Conservation (phyloP, 2,329 filamentous ascomycete genomes). For the Colletotrichum kahawae region DNA sequence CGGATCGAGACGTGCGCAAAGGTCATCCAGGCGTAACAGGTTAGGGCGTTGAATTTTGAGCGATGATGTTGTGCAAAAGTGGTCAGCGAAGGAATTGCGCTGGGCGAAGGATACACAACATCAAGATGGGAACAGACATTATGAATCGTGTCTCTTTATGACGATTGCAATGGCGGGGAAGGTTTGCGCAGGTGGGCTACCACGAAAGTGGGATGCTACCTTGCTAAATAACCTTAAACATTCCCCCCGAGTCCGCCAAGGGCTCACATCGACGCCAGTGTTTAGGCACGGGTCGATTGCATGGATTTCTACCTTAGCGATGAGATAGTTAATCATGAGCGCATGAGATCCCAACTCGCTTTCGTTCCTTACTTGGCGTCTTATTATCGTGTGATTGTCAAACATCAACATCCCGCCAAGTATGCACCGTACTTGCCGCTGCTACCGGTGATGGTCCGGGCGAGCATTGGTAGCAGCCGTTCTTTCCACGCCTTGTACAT, state of each 20-base stretch:
- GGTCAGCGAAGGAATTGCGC: background rate
- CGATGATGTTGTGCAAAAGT: background rate
- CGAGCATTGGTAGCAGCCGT: background rate
- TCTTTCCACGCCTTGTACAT: background rate
- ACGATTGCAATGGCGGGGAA: background rate
- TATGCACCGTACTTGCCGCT: background rate
- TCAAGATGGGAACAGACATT: background rate
- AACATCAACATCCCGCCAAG: background rate
- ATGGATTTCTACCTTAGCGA: background rate
- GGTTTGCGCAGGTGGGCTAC: background rate
- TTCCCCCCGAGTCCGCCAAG: background rate
- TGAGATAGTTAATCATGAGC: background rate
- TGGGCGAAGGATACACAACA: background rate
- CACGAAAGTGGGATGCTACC: background rate
- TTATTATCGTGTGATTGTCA: background rate
- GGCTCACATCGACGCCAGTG: constrained; percentile 7
- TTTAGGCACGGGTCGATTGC: background rate
- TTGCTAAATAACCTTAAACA: background rate
- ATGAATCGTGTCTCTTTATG: background rate
- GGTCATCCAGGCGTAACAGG: background rate
- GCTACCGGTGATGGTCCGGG: background rate
- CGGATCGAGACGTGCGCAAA: background rate
- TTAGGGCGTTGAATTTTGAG: background rate
- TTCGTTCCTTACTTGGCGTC: background rate
- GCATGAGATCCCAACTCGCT: background rate